Conservation (phyloP, 2,329 filamentous ascomycete species). For the Colletotrichum paranaense region DNA sequence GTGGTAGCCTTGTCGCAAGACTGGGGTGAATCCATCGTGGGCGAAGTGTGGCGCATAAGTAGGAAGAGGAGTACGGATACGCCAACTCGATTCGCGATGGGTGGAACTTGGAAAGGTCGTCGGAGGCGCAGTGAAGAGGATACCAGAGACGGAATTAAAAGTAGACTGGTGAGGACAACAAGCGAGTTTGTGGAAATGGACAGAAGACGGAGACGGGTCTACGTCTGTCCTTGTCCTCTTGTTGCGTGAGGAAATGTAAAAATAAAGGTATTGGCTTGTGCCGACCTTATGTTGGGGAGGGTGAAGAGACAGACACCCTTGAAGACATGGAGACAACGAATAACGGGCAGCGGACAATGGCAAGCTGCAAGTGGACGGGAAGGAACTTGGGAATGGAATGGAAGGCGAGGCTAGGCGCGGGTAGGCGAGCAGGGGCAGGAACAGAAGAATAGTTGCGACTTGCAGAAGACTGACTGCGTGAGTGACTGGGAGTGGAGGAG, state of each 20-base stretch:
- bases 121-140: not conserved
- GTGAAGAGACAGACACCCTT: slow-evolving; percentile 1
- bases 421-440: not conserved
- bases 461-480: not conserved
- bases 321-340: slow-evolving; percentile 8
- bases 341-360: slow-evolving; percentile 2
- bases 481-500: not conserved
- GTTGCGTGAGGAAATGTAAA: slow-evolving; percentile 6
- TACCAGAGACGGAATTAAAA: not conserved
- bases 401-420: not conserved
- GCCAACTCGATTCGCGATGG: not conserved
- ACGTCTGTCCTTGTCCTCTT: slow-evolving; percentile 11
- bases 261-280: not conserved
- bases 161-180: not conserved
- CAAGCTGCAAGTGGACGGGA: slow-evolving; percentile 7
- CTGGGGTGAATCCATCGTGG: slow-evolving; percentile 50
- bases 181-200: not conserved
- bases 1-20: slow-evolving; percentile 43
- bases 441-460: not conserved
- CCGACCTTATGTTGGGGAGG: slow-evolving; percentile 7
- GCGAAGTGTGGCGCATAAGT: slow-evolving; percentile 11
- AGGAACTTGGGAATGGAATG: not conserved
- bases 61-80: not conserved
- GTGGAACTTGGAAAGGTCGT: not conserved
- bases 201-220: not conserved